phyloP scores from a whole-genome alignment of 163 green algal species.

The Volvox carteri region DNA sequence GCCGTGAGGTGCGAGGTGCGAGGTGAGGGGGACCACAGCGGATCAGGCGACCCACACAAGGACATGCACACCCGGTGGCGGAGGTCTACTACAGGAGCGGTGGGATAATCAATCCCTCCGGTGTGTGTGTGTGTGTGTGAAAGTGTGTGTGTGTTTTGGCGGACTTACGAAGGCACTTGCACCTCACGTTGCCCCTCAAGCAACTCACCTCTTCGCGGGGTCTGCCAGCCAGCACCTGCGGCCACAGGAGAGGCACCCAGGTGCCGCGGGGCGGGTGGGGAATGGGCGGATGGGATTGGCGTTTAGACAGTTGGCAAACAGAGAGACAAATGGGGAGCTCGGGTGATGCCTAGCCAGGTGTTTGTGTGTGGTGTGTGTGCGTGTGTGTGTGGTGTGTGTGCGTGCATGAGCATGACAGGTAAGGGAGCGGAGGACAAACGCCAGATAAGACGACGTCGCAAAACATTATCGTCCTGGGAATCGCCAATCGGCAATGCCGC shows the following conservation, averaged over 20 bases:
- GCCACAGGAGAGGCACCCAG: background rate
- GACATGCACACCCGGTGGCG: background rate
- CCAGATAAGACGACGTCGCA: background rate
- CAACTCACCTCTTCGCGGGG: slow-evolving; percentile 48
- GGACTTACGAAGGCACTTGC: background rate
- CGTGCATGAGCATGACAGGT: no score
- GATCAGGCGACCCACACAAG: background rate
- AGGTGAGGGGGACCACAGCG: background rate
- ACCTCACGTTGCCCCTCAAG: background rate
- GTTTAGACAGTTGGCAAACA: background rate
- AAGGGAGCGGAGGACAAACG: background rate
- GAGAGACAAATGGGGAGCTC: background rate
- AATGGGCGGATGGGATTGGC: background rate
- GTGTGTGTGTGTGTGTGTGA: background rate
- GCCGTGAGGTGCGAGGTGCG: background rate
- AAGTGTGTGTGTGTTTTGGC: background rate
- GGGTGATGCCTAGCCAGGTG: no score
- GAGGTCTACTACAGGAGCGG: background rate
- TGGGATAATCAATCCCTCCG: background rate
- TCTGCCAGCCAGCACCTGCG: slow-evolving; percentile 50
- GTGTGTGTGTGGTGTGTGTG: no score
- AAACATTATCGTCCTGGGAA: background rate
- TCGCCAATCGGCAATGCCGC: background rate
- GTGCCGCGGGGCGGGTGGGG: background rate
- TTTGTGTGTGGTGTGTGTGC: no score